Base-by-base conservation (phyloP, 257 asterid species). In the Rauvolfia tetraphylla region DNA sequence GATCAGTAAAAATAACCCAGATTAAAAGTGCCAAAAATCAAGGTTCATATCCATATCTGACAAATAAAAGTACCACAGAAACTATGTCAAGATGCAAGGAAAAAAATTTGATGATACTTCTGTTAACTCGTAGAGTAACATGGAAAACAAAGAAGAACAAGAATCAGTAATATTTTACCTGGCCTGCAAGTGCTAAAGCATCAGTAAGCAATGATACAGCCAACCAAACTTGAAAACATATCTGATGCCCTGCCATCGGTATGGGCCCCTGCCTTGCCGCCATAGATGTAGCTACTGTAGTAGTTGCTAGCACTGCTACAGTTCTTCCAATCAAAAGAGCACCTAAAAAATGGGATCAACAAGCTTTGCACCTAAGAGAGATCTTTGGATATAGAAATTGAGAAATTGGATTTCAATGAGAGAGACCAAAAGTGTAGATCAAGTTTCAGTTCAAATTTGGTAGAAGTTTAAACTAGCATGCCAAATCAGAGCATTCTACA, bases 151-250 rank as follows among this genome's bases (percentile, higher is more conserved):
- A 65, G 20, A 53, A 38, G 66, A 72, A 62, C 73, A 53, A 14
- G 18, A 18, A 20, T 20, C 36, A 68, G 25, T 39, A 10, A 68
- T 53, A 34, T 25, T 18, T 59, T 78, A 95, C 99, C 95, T 92
- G 99, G 51, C 99, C 98, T 66, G 98, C 93, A 84, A 95, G 96
- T 69, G 98, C 99, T 75, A 95, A 81, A 81, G 98, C 98, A 83
- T 95, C 98, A 80, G 91, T 95, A 65, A 95, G 92, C 92, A 95
- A 81, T 75, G 99, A 95, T 76, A 95, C 80, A 54, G 98, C 97
- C 85, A 95, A 58, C 99, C 99, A 95, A 80, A 95, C 90, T 89
- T 95, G 84, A 82, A 95, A 89, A 87, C 97, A 91, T 75, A 95
- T 95, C 83, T 95, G 93, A 83, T 82, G 82, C 44, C 98, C 99